These are phyloP conservation scores for Tetradesmus lagerheimii DNA, from an alignment of 139 green algal species.

Conservation along the genomic window DNA sequence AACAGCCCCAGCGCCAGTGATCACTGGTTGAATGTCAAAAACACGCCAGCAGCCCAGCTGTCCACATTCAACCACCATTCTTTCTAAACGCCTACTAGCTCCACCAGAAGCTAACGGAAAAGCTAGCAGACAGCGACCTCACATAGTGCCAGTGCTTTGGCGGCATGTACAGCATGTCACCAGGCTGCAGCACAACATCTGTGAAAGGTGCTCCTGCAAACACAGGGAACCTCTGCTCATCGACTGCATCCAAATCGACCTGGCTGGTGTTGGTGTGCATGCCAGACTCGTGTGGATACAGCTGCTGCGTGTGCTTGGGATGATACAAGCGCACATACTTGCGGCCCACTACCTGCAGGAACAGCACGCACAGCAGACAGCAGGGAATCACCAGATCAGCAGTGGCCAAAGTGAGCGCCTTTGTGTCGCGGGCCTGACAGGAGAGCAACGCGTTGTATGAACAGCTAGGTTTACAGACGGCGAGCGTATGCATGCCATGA, in stretches of 20 bases:
- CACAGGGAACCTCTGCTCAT: slow-evolving; percentile 55
- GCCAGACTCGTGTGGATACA: slow-evolving; percentile 71
- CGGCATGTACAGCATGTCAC: slow-evolving; percentile 94
- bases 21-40: no score
- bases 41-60: no score
- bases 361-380: background rate
- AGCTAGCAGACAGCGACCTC: slow-evolving; percentile 70
- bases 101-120: slow-evolving; percentile 96
- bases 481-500: no score
- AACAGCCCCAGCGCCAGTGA: no score
- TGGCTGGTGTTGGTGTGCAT: slow-evolving; percentile 69
- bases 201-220: slow-evolving; percentile 58
- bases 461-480: no score
- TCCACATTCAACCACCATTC: no score
- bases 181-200: slow-evolving; percentile 82
- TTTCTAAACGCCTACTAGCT: slow-evolving; percentile 30
- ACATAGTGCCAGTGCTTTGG: slow-evolving; percentile 95
- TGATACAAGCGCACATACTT: slow-evolving; percentile 96
- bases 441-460: no score
- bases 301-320: slow-evolving; percentile 47
- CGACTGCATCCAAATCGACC: slow-evolving; percentile 69
- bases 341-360: slow-evolving; percentile 80
- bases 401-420: background rate
- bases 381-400: background rate
- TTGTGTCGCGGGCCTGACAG: no score